Base-by-base conservation (phyloP, 345 rosid species). In the Pugionium cornutum region DNA sequence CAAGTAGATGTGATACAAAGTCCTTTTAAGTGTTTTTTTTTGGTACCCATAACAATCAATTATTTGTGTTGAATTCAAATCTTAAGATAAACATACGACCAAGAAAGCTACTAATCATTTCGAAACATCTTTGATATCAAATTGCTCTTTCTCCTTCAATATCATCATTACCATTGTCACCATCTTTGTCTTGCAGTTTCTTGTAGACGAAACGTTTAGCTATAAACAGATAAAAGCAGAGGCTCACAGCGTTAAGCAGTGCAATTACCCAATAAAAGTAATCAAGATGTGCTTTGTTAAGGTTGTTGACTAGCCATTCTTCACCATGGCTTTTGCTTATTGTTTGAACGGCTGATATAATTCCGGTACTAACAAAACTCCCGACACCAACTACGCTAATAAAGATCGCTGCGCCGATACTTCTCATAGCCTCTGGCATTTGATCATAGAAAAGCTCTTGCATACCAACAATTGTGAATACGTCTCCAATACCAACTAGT, bases 381-480 rank as follows among this genome's bases (percentile, higher is more conserved):
- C 98, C 97, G 18, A 83, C 70, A 57, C 97, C 98, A 11, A 80
- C 66, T 2, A 86, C 72, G 39, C 90, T 79, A 1, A 89, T 69
- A 46, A 81, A 79, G 0, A 83, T 86, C 0, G 97, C 97, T 1
- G 98, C 98, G 4, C 97, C 98, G 7, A 89, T 41, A 65, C 97
- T 92, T 75, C 98, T 79, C 96, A 88, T 82, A 2, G 54, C 50
- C 43, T 80, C 91, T 0, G 98, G 98, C 88, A 92, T 77, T 67
- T 92, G 91, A 68, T 83, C 91, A 61, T 92, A 92, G 80, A 89
- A 92, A 77, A 92, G 36, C 76, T 89, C 91, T 74, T 87, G 94
- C 64, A 92, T 64, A 25, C 98, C 97, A n/a, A 92, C 81, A 4
- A 92, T 64, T 2, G 86, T 60, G 73, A 92, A 87, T 4, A 77